These are phyloP conservation scores for Grifola frondosa DNA, from an alignment of 1,284 basidiomycete genomes.

Conservation along the genomic window DNA sequence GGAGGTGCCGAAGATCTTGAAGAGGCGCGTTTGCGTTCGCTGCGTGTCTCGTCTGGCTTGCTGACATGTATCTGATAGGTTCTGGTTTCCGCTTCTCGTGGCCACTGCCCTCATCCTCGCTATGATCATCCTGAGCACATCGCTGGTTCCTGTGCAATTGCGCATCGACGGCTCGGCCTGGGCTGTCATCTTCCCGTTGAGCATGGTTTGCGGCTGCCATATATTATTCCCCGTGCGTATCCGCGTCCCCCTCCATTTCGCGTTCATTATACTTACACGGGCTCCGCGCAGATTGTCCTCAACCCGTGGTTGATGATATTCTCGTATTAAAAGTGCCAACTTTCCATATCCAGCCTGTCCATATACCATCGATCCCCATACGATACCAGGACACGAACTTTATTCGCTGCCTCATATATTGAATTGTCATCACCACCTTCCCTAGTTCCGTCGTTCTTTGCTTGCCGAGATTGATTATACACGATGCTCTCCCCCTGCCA, in stretches of 20 bases:
- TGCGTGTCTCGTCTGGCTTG: neutral
- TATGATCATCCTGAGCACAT: conserved; percentile 39
- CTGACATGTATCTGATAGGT: conserved; percentile 20
- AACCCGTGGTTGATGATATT: conserved; percentile 53
- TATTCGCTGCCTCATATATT: neutral
- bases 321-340: conserved; percentile 37
- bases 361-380: conserved; percentile 9
- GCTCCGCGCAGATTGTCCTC: conserved; percentile 38
- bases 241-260: no score
- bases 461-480: no score
- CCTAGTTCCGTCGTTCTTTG: conserved; percentile 1
- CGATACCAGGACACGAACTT: conserved; percentile 7
- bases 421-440: neutral
- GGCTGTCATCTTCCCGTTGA: conserved; percentile 46
- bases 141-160: conserved; percentile 46
- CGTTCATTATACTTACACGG: neutral
- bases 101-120: conserved; percentile 40
- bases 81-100: conserved; percentile 47
- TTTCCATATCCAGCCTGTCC: conserved; percentile 6
- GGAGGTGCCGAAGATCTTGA: conserved; percentile 54
- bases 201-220: conserved; percentile 39
- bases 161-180: conserved; percentile 39
- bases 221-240: conserved; percentile 41
- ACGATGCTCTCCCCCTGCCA: no score
- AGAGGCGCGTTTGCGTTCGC: conserved; percentile 26